These are phyloP conservation scores for Hibiscus syriacus DNA, from an alignment of 345 rosid genomes.

Conservation along the genomic window DNA sequence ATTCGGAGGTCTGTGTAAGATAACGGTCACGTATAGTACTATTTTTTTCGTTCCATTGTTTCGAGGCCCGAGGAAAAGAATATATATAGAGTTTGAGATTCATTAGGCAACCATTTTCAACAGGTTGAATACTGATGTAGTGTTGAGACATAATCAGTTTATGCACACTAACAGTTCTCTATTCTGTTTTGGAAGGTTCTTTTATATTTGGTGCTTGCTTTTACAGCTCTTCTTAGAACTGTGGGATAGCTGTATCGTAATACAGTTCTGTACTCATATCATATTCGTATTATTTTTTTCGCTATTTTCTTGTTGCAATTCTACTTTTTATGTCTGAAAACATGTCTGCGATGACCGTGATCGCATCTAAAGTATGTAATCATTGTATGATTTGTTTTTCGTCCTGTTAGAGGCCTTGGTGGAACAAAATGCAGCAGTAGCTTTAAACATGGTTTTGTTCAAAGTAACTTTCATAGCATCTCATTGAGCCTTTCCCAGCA, in stretches of 20 bases:
- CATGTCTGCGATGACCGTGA: too few relatives aligned
- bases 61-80: slow-evolving; percentile 19
- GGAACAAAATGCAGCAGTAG: too few relatives aligned
- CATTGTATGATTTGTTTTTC: too few relatives aligned
- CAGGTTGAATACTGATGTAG: slow-evolving; percentile 24
- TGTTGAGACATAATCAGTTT: slow-evolving; percentile 16
- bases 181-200: slow-evolving; percentile 16
- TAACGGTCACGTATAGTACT: slow-evolving; percentile 8
- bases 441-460: too few relatives aligned
- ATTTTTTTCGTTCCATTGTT: slow-evolving; percentile 16
- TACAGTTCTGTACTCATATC: too few relatives aligned
- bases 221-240: background rate
- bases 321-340: too few relatives aligned
- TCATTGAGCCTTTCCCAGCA: too few relatives aligned
- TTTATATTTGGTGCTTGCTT: background rate
- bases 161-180: slow-evolving; percentile 13
- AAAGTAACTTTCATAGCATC: too few relatives aligned
- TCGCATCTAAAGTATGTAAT: too few relatives aligned
- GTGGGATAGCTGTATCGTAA: background rate
- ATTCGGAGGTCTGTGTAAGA: slow-evolving; percentile 14
- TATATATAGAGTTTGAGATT: slow-evolving; percentile 4
- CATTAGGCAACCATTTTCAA: slow-evolving; percentile 33
- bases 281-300: too few relatives aligned
- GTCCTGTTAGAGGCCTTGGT: too few relatives aligned
- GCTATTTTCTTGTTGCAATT: too few relatives aligned